Percentiles rank a stretch among this genome's conserved stretches.
These are phyloP conservation scores for Nicotiana paniculata DNA, from an alignment of 257 asterid species.

Conservation along the genomic window DNA sequence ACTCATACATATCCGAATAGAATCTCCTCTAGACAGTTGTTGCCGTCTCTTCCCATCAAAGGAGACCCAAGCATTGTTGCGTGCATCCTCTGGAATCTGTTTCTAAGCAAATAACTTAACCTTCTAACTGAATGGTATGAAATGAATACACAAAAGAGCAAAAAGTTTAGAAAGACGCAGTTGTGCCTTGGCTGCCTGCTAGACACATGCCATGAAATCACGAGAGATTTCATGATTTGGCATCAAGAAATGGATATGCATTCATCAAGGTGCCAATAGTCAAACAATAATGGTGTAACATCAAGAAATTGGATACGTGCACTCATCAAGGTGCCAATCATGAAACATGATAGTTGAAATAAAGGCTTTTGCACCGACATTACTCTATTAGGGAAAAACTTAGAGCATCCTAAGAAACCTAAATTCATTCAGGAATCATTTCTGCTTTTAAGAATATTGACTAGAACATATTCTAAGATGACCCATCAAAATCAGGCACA, in stretches of 20 bases:
- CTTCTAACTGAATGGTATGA: background rate
- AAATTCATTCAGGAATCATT: no score
- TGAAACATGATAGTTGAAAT: background rate
- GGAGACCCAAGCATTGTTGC: constrained; percentile 97
- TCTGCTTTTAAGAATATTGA: no score
- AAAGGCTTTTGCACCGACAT: background rate
- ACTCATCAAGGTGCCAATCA: background rate
- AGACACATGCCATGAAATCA: background rate
- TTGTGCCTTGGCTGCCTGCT: background rate
- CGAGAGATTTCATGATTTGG: background rate
- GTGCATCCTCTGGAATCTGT: constrained; percentile 88
- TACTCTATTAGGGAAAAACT: background rate
- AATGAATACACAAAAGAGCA: background rate
- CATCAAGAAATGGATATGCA: background rate
- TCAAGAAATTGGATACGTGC: background rate
- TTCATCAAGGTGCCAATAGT: background rate
- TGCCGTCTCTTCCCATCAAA: constrained; percentile 98
- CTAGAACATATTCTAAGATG: no score
- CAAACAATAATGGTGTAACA: background rate
- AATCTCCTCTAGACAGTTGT: constrained; percentile 85
- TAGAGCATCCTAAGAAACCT: background rate
- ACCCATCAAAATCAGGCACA: no score
- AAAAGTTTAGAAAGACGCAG: background rate
- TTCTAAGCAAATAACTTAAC: background rate
- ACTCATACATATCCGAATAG: constrained; percentile 87